phyloP scores from a whole-genome alignment of 306 rosid species.

The Begonia loranthoides region DNA sequence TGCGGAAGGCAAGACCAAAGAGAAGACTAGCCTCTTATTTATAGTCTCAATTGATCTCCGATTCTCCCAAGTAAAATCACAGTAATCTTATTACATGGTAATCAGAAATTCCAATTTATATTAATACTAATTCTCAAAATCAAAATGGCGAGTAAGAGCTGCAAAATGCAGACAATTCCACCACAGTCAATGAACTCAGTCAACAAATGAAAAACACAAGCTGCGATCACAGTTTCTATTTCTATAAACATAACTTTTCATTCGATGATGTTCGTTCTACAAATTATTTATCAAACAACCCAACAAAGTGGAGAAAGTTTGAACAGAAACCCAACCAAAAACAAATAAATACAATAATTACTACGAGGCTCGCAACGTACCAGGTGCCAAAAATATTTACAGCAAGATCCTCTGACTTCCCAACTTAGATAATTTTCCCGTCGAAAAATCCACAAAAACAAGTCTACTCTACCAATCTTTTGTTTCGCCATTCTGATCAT shows the following conservation, averaged over 20 bases:
- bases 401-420: conserved; percentile 25
- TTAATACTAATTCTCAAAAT: too few species aligned
- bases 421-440: conserved; percentile 4
- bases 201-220: not conserved
- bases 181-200: not conserved
- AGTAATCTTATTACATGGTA: too few species aligned
- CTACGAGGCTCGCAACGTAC: conserved; percentile 21
- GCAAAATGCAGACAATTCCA: too few species aligned
- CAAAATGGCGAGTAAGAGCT: too few species aligned
- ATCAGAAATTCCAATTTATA: too few species aligned
- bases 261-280: conserved; percentile 34
- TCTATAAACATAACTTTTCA: conserved; percentile 38
- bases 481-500: too few species aligned
- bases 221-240: conserved; percentile 15
- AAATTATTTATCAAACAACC: conserved; percentile 72
- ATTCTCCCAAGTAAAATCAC: too few species aligned
- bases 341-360: conserved; percentile 46
- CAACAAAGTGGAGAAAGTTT: conserved; percentile 15
- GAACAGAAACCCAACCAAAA: conserved; percentile 13
- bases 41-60: too few species aligned
- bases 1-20: too few species aligned
- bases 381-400: conserved; percentile 58
- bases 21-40: too few species aligned
- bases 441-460: conserved; percentile 16
- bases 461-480: conserved; percentile 27